Evolutionary conservation across 768 basidiomycete species (phyloP), one percentile per base, ranked within the genome.

Genomic region (Leccinum sublutescens): DNA sequence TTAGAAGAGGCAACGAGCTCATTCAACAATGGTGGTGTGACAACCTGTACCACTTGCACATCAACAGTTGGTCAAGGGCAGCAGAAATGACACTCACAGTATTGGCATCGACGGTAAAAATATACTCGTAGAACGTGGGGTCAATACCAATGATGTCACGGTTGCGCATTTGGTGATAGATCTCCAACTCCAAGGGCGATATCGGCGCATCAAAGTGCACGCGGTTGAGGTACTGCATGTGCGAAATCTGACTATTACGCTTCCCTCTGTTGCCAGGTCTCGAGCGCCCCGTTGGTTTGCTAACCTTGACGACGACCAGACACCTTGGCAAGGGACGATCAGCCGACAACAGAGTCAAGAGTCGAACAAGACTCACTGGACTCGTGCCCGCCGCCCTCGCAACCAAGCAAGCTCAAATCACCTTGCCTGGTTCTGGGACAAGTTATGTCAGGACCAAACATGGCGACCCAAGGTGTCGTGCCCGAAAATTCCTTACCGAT

Each of bases 161-260:
- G 25, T 25, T 25, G 25, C 25, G 25, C 25, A 25, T 25, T 25
- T 25, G 25, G 25, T 25, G 25, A 25, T 25, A 25, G 25, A 25
- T 25, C 25, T 25, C 25, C 25, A 25, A 25, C 25, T 25, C 25
- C 25, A 25, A 25, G 25, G 25, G 25, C 25, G 25, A 25, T 25
- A 25, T 25, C 25, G 25, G 25, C 25, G 25, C 25, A 25, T 25
- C 25, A 25, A 88, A 88, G 71, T 88, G 86, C 15, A 88, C 85
- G 33, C 83, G 76, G 67, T 87, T 87, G 61, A 87, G 78, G 71
- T 85, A 87, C 60, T 85, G 84, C 80, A 87, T 80, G 52, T 87
- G 66, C 17, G 85, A 62, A 62, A 87, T 82, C 64, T 87, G 85
- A 69, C 85, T 86, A 69, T 87, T 86, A 67, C 86, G 83, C 71